Evolutionary conservation across 306 rosid genomes (phyloP), one percentile per base, ranked within the genome.

Genomic region (Cicer bijugum): DNA sequence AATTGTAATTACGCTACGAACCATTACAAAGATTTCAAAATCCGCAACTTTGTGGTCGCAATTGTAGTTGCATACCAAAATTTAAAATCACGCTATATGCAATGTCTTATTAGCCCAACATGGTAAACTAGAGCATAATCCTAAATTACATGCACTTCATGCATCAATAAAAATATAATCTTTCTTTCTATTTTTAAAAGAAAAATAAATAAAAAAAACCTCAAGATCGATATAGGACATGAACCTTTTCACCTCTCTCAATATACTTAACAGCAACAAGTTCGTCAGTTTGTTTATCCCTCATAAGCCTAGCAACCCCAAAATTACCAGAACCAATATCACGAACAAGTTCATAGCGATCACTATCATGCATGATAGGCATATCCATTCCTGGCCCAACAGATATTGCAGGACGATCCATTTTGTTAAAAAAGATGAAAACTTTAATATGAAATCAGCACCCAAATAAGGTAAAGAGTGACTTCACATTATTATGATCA

Each of bases 191-290:
- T 8, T 4, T 56, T 17, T 20, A 50, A 67, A 28, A 12, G 3
- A 10, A 14, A 35, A 59, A 28, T 28, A 4, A 28, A 28, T 28
- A 42, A 43, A 14, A 64, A 11, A 67, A 44, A n/a, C 1, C 10
- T 51, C 1, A 51, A 78, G 16, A 42, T 28, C 35, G 35, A 16
- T 38, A 55, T 1, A 65, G 67, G 76, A 23, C 55, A 86, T 87
- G 64, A 79, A 93, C 97, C 98, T 91, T 93, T 83, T 91, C 97
- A 86, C 98, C 98, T 85, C 98, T 85, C 91, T 93, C 97, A 83
- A 93, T 91, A 85, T 93, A 93, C 83, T 93, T 91, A 28, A 89
- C 98, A 9, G 98, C 98, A 74, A 91, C 98, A 72, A 91, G 97
- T 82, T 93, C 90, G 7, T 88, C 97, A 1, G 89, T 93, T 57